Evolutionary conservation across 345 rosid species (phyloP), one percentile per base, ranked within the genome.

Genomic region (Carallia brachiata): DNA sequence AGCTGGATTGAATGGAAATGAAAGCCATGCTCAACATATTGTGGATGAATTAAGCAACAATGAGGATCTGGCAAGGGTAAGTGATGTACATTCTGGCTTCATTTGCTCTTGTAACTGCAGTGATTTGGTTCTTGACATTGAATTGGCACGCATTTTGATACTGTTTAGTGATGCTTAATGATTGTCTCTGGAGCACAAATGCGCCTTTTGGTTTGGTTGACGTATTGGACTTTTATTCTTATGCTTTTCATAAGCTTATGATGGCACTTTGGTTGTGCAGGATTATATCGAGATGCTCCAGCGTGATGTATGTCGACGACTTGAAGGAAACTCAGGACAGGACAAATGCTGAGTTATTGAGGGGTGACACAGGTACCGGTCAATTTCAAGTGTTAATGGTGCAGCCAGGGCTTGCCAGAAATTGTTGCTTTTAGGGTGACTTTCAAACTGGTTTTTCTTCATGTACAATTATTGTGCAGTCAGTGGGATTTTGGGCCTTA

Each of bases 261-360:
- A 17, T 28, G 5, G 1, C 31, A 19, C 53, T 7, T 54, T 32
- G 18, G 62, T 16, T 64, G 31, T 73, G 73, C 90, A 93, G 98
- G 96, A 90, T 66, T 90, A 93, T 63, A 69, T 73, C 0, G 86
- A 87, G 80, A 69, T 89, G 78, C 82, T 93, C 62, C 81, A 66
- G 73, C 85, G 55, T 18, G 93, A 90, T 65, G 28, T 93, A 40
- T 50, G 40, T 40, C 83, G 30, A 13, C 74, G 83, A 53, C 61
- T 87, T 69, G 68, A 81, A 71, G 79, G 73, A 39, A 70, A 81
- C 74, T 76, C 69, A 17, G 68, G 74, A 27, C 58, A 32, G 36
- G 76, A 80, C 47, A 23, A 75, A n/a, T 65, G 56, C 50, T 78
- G 40, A 70, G 23, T 17, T 44, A 30, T 66, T 48, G 47, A 1